phyloP scores from a whole-genome alignment of 805 yeast genomes.

The Candida tammaniensis region DNA sequence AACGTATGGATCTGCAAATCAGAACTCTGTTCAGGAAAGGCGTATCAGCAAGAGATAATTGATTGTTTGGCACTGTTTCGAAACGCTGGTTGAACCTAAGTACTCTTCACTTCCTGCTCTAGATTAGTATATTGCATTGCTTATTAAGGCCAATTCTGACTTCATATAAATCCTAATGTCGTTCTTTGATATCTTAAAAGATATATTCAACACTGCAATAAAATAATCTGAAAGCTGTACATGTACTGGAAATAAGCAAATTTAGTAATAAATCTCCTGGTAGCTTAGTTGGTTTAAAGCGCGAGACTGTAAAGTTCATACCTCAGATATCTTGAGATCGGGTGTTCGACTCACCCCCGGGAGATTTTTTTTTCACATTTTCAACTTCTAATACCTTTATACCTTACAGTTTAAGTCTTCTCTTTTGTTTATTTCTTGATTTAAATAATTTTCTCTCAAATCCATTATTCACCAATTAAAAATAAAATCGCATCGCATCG shows the following conservation, averaged over 20 bases:
- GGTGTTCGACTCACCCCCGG: slow-evolving; percentile 53
- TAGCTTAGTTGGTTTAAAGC: slow-evolving; percentile 50
- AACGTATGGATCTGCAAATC: no score
- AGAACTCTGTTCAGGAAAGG: no score
- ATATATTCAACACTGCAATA: no score
- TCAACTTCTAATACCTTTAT: not conserved
- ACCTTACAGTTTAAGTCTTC: not conserved
- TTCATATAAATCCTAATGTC: no score
- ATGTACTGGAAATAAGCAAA: no score
- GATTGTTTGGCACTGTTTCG: no score
- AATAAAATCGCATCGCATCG: slow-evolving; percentile 4
- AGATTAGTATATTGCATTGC: no score
- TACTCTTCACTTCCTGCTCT: no score
- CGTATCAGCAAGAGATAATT: no score
- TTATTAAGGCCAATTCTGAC: no score
- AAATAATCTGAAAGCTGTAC: not conserved
- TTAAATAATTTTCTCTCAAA: not conserved
- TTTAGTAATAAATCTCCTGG: slow-evolving; percentile 40
- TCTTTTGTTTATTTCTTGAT: not conserved
- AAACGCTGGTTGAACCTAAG: no score
- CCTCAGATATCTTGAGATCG: slow-evolving; percentile 46
- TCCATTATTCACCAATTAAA: not conserved
- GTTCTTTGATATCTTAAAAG: no score
- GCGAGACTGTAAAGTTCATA: slow-evolving; percentile 46
- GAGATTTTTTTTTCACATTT: slow-evolving; percentile 26